phyloP scores from a whole-genome alignment of 129 eudicot genomes.

The Lactuca saligna region DNA sequence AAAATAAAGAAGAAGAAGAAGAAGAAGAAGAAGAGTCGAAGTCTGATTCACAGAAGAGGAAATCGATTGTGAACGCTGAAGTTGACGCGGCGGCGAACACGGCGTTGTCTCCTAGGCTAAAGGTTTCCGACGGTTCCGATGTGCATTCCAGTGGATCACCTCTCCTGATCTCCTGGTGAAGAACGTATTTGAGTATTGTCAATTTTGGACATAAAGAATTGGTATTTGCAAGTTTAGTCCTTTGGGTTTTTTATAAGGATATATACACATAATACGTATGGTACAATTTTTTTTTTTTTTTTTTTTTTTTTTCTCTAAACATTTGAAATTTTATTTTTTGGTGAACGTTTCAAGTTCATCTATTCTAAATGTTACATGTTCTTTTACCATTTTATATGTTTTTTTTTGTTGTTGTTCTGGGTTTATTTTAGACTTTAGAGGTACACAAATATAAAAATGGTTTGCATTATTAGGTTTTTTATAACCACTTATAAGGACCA shows the following conservation, averaged over 20 bases:
- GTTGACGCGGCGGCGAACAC: conserved; percentile 74
- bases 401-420: no score
- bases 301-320: no score
- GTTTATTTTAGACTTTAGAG: no score
- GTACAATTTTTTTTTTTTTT: no score
- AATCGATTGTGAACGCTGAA: conserved; percentile 53
- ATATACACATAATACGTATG: neutral
- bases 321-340: no score
- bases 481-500: no score
- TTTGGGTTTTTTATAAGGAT: neutral
- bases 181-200: neutral
- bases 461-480: no score
- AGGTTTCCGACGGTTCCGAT: conserved; percentile 82
- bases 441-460: no score
- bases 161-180: conserved; percentile 60
- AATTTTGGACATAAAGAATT: neutral
- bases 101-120: conserved; percentile 69
- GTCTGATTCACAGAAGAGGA: conserved; percentile 63
- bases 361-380: neutral
- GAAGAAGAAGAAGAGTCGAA: conserved; percentile 7
- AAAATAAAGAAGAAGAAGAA: conserved; percentile 43
- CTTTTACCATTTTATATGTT: neutral
- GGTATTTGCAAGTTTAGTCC: neutral
- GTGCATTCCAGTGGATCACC: conserved; percentile 84
- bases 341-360: neutral